A percentile compares a stretch with the other conserved stretches of the same genome.
phyloP scores from a whole-genome alignment of 345 rosid species.

The Murraya koenigii region DNA sequence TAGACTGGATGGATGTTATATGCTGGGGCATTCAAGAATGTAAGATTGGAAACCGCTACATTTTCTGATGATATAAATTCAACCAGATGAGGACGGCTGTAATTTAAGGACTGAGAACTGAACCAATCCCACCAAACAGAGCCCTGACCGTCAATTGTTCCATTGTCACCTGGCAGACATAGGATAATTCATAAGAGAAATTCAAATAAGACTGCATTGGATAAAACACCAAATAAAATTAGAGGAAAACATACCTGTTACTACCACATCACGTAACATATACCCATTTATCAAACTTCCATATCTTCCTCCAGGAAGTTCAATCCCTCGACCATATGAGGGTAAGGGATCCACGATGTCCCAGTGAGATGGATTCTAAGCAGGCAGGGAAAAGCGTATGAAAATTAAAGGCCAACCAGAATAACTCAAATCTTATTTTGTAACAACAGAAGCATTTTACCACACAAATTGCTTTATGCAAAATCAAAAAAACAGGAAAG shows the following conservation, averaged over 20 bases:
- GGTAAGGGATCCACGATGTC: constrained; percentile 77
- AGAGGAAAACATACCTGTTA: constrained; percentile 52
- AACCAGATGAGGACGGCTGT: constrained; percentile 85
- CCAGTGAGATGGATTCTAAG: constrained; percentile 81
- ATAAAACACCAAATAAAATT: background rate
- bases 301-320: constrained; percentile 74
- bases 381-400: constrained; percentile 11
- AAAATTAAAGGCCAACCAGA: background rate
- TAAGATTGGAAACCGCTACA: constrained; percentile 74
- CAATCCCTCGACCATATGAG: constrained; percentile 84
- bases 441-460: background rate
- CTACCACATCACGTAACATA: constrained; percentile 65
- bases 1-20: constrained; percentile 83
- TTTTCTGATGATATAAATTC: constrained; percentile 62
- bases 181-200: background rate
- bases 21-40: constrained; percentile 80
- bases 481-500: background rate
- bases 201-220: background rate
- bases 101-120: constrained; percentile 56
- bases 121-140: constrained; percentile 88
- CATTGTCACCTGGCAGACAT: constrained; percentile 62
- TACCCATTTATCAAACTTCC: constrained; percentile 83
- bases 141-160: constrained; percentile 92
- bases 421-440: background rate
- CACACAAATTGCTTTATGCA: background rate